Percentiles rank a stretch among this genome's conserved stretches.
Conservation (phyloP, 2,329 filamentous ascomycete genomes). For the Bimuria novae-zelandiae region DNA sequence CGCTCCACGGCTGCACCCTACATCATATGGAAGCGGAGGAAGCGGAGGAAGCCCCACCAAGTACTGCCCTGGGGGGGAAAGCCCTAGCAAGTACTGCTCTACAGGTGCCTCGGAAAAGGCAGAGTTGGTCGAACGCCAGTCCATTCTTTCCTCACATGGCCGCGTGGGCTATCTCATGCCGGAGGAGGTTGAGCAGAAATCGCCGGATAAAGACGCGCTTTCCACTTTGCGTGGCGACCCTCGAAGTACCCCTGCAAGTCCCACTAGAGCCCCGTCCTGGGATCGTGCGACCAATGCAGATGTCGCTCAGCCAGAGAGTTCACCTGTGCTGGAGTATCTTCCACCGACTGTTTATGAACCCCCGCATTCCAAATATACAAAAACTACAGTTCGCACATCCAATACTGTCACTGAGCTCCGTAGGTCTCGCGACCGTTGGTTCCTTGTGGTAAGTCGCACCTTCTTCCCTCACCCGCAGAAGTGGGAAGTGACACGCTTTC, state of each 20-base stretch:
- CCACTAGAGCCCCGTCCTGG: conserved; percentile 8
- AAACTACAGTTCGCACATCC: conserved; percentile 24
- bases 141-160: conserved; percentile 23
- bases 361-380: too few species aligned
- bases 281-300: not conserved
- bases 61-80: conserved; percentile 14
- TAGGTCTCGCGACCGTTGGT: conserved; percentile 29
- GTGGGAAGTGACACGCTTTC: not conserved
- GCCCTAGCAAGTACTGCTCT: conserved; percentile 1
- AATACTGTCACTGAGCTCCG: too few species aligned
- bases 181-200: conserved; percentile 11
- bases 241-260: conserved; percentile 15
- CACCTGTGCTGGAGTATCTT: conserved; percentile 14
- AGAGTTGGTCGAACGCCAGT: conserved; percentile 30
- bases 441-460: conserved; percentile 39
- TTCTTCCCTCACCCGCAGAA: conserved; percentile 15
- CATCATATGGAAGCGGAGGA: conserved; percentile 16
- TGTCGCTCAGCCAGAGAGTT: not conserved
- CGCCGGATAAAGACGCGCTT: conserved; percentile 5
- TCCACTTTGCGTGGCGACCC: conserved; percentile 16
- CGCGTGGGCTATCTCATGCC: conserved; percentile 12
- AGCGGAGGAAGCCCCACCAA: too few species aligned
- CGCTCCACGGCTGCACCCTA: conserved; percentile 1
- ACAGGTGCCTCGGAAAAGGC: conserved; percentile 34
- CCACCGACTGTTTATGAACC: conserved; percentile 40